Evolutionary conservation across 805 yeast genomes (phyloP), one percentile per base, ranked within the genome.

Genomic region (Starmerella cellae): DNA sequence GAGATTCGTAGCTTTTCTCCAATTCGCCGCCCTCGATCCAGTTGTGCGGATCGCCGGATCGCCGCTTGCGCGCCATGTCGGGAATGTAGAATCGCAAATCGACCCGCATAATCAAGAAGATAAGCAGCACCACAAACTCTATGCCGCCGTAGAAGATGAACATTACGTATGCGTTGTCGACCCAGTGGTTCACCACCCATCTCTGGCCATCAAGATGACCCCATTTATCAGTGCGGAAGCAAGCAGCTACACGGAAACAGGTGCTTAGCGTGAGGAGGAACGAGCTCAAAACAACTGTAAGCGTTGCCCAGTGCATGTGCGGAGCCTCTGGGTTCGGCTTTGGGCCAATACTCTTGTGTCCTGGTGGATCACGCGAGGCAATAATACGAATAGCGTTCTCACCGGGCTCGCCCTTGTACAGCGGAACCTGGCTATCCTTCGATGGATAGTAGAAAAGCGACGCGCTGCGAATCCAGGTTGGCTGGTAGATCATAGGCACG

Each of bases 61-160:
- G n/a, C 5, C 26, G 36, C 39, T 28, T 23, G 19, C 30, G 13
- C 16, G 43, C 38, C 41, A 59, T 61, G 58, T 79, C 87, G 16
- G 91, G 88, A 60, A 82, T 75, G 68, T 81, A 81, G 62, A 81
- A 81, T 58, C 91, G 69, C 54, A 81, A 66, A 58, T 81, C 91
- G 39, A 77, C 74, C 58, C 93, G 70, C 16, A 77, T 75, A 28
- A 76, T 54, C 42, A 81, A 57, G 56, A 76, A 78, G 27, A 77
- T 48, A 9, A 74, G 41, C 49, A 76, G 71, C 43, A 76, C 73
- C 23, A 77, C 52, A 0, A 67, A 63, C 62, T 81, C 91, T 37
- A 77, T 63, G 3, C 69, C 71, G 27, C 88, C 87, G 74, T 82
- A 79, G 51, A 73, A 62, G 24, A 76, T 64, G 58, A 78, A 80